Base-by-base conservation (phyloP, 768 basidiomycete genomes). In the Calocera viscosa region DNA sequence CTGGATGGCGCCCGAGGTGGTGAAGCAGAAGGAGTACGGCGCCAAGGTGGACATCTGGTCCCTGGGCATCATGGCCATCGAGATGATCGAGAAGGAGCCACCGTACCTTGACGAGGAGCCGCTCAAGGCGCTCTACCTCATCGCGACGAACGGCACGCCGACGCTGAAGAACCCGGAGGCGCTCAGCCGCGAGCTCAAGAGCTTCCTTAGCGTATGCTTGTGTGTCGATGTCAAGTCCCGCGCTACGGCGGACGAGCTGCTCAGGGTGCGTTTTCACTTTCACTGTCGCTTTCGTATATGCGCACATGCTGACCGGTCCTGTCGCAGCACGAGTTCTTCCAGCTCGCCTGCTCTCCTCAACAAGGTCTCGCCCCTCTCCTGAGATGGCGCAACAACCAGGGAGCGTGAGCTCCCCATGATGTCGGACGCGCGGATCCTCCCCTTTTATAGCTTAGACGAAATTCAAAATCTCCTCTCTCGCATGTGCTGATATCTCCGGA, bases 1-100 rank as follows among this genome's bases (percentile, higher is more conserved):
- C 77, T 95, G 94, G 94, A 96, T 96, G 94, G 94, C 94, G 1
- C 94, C 94, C n/a, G 94, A 96, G 76, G 92, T 96, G 65, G 93
- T 96, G 72, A 94, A 93, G 78, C 90, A 94, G 75, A 94, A 95
- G 77, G 92, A 94, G 76, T 96, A 96, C 73, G 93, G 94, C 53
- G 91, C 92, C 28, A 95, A 95, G 76, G 94, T 95, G 24, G 94
- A 95, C 72, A 92, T 96, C 64, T 96, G 94, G 94, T 93, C 91
- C 14, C 83, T 96, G 10, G 94, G 94, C 2, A 96, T 97, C 77
- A 94, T 96, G 93, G 93, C 93, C 2, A 97, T 97, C 68, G 92
- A 97, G 81, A 97, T 97, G 94, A 94, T 97, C 70, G 94, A 97
- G 76, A 94, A 92, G 72, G 94, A 96, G 76, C 94, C 94, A 1